A percentile compares a stretch with the other conserved stretches of the same genome.
Evolutionary conservation across 202 grass and related monocot genomes (phyloP).

Genomic region (Zizania palustris): DNA sequence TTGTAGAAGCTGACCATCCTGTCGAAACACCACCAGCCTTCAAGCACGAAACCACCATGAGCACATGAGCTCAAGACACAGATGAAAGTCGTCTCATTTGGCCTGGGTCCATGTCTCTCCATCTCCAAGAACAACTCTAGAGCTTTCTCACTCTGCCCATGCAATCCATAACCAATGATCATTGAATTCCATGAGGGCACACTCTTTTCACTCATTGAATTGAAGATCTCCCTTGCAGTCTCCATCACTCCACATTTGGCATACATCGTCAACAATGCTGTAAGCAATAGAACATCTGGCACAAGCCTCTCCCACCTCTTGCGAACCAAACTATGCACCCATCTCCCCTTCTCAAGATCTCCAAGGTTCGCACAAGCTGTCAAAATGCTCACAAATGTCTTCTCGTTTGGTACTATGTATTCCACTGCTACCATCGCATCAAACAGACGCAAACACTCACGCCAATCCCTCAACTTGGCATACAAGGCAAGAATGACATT

Average conservation of each 20-base stretch:
- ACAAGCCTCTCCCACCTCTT: slow-evolving; percentile 39
- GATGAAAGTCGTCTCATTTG: slow-evolving; percentile 63
- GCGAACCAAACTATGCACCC: slow-evolving; percentile 53
- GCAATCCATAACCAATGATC: slow-evolving; percentile 66
- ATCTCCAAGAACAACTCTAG: slow-evolving; percentile 66
- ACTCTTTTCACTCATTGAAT: slow-evolving; percentile 54
- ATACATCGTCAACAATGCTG: slow-evolving; percentile 67
- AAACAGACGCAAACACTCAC: slow-evolving; percentile 55
- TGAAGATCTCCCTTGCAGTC: slow-evolving; percentile 49
- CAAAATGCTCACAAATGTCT: slow-evolving; percentile 67
- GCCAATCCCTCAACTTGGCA: slow-evolving; percentile 55
- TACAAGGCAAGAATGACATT: slow-evolving; percentile 62
- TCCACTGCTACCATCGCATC: slow-evolving; percentile 40
- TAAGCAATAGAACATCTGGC: slow-evolving; percentile 55
- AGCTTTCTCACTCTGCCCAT: slow-evolving; percentile 56
- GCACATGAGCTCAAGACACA: slow-evolving; percentile 68
- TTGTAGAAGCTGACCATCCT: slow-evolving; percentile 58
- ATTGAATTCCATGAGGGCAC: slow-evolving; percentile 65
- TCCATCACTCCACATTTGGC: slow-evolving; percentile 68
- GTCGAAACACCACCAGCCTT: slow-evolving; percentile 68
- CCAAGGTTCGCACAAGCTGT: slow-evolving; percentile 58
- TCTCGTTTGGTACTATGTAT: slow-evolving; percentile 45
- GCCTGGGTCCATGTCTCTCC: slow-evolving; percentile 50
- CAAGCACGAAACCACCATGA: slow-evolving; percentile 63
- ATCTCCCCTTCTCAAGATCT: slow-evolving; percentile 54